Conservation (phyloP, 2,329 filamentous ascomycete genomes). For the Sarocladium brachiariae region DNA sequence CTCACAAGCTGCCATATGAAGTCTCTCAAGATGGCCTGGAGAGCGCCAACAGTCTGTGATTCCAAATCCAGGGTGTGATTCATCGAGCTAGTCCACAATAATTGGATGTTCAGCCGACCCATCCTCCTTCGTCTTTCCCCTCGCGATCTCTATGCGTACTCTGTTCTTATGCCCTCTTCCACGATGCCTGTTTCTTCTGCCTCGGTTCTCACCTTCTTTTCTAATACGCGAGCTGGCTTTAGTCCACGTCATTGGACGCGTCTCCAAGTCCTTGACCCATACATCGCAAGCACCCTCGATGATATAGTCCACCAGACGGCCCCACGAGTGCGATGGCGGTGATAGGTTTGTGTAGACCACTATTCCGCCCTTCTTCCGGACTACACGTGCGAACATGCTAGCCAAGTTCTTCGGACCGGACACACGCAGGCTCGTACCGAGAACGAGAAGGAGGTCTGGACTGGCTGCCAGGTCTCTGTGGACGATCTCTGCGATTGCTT, state of each 20-base stretch:
- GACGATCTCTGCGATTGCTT: not conserved
- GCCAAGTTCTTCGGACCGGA: not conserved
- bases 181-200: not conserved
- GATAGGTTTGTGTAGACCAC: not conserved
- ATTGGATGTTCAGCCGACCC: not conserved
- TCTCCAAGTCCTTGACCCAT: not conserved
- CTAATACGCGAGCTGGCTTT: not conserved
- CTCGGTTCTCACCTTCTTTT: not conserved
- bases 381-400: not conserved
- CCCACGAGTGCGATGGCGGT: not conserved
- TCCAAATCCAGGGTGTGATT: not conserved
- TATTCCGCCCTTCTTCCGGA: not conserved
- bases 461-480: not conserved
- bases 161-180: not conserved
- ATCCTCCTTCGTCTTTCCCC: not conserved
- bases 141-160: not conserved
- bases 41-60: not conserved
- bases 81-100: not conserved
- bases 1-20: not conserved
- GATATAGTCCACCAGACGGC: not conserved
- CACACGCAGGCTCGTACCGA: not conserved
- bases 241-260: not conserved
- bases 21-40: not conserved
- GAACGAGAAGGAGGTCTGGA: not conserved
- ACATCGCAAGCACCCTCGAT: not conserved